These are phyloP conservation scores for Chernovozyma aurita DNA, from an alignment of 1,139 yeast genomes.

Conservation along the genomic window DNA sequence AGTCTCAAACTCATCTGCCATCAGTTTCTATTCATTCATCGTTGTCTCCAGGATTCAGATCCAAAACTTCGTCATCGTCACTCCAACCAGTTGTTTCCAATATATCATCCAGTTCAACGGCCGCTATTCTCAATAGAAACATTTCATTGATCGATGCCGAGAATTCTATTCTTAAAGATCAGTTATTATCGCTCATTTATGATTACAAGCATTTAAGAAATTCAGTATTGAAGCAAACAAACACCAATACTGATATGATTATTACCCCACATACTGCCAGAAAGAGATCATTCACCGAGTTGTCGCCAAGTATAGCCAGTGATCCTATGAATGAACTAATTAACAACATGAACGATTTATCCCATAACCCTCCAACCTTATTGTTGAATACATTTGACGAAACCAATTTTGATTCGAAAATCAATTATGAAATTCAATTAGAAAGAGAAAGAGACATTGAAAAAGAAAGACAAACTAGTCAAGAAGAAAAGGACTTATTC, in stretches of 20 bases:
- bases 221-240: constrained; percentile 17
- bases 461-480: constrained; percentile 4
- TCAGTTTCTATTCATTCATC: too few species aligned
- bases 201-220: constrained; percentile 39
- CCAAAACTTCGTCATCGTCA: too few species aligned
- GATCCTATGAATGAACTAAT: constrained; percentile 23
- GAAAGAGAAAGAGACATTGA: too few species aligned
- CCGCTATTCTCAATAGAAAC: constrained; percentile 13
- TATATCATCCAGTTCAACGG: too few species aligned
- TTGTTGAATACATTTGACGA: too few species aligned
- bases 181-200: constrained; percentile 35
- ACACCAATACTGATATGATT: constrained; percentile 7
- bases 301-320: constrained; percentile 9
- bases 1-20: too few species aligned
- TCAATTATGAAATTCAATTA: too few species aligned
- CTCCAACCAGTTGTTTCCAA: too few species aligned
- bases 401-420: too few species aligned
- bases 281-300: constrained; percentile 29
- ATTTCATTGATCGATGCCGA: constrained; percentile 31
- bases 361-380: constrained; percentile 14
- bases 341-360: constrained; percentile 23
- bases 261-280: constrained; percentile 11
- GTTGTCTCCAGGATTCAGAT: too few species aligned
- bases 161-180: constrained; percentile 32
- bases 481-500: constrained; percentile 2